A percentile compares a stretch with the other conserved stretches of the same genome.
Evolutionary conservation across 176 grass and related monocot species (phyloP).

Genomic region (Triticum monococcum): DNA sequence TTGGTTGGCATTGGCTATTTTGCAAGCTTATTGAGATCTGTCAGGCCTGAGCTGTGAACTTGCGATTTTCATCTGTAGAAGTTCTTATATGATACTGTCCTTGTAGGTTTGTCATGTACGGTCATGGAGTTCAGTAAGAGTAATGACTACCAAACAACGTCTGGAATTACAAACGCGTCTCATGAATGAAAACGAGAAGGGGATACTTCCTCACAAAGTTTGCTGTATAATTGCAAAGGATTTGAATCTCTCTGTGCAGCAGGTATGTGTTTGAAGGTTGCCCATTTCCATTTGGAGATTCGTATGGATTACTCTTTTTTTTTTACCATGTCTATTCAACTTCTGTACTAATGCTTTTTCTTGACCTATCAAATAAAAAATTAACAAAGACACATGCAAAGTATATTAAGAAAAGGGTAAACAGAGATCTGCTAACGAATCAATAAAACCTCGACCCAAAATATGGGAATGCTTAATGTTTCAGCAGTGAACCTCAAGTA

Average conservation of each 20-base stretch:
- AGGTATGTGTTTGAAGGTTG: constrained; percentile 43
- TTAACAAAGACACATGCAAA: background rate
- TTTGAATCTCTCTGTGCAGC: constrained; percentile 81
- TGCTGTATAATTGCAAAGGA: constrained; percentile 83
- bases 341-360: background rate
- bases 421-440: background rate
- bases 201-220: constrained; percentile 67
- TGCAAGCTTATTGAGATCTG: background rate
- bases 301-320: background rate
- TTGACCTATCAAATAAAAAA: background rate
- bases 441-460: background rate
- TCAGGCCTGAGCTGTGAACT: background rate
- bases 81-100: background rate
- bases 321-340: background rate
- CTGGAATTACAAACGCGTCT: constrained; percentile 59
- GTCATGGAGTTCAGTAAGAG: constrained; percentile 78
- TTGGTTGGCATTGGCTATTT: background rate
- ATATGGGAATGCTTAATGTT: constrained; percentile 1
- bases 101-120: constrained; percentile 65
- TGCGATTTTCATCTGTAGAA: background rate
- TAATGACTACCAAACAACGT: constrained; percentile 82
- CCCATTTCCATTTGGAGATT: constrained; percentile 7
- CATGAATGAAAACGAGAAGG: constrained; percentile 39
- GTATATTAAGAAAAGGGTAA: background rate
- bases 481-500: background rate